These are phyloP conservation scores for Stereocaulon alpinum DNA, from an alignment of 495 filamentous ascomycete species.

Conservation along the genomic window DNA sequence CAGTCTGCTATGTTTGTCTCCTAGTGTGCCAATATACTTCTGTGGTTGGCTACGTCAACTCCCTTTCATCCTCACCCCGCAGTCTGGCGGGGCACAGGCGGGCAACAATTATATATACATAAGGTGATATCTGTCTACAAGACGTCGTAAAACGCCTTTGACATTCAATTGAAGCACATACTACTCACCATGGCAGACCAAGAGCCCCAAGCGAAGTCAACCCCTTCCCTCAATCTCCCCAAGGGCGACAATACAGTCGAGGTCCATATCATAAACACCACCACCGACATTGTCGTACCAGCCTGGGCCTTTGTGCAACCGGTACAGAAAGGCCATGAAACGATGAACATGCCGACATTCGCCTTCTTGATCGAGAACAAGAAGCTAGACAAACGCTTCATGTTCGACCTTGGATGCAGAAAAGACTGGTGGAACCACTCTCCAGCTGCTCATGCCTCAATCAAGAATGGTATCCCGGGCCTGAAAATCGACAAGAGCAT, in stretches of 20 bases:
- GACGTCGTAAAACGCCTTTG: background rate
- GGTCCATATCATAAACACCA: slow-evolving; percentile 31
- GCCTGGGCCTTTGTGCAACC: slow-evolving; percentile 29
- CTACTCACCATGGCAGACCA: slow-evolving; percentile 16
- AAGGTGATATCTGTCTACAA: background rate
- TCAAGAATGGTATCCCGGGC: slow-evolving; percentile 19
- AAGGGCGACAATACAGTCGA: slow-evolving; percentile 25
- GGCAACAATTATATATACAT: background rate
- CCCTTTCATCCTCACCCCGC: background rate
- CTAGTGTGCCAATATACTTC: background rate
- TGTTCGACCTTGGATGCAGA: slow-evolving; percentile 27
- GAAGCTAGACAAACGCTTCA: slow-evolving; percentile 22
- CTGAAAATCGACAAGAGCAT: slow-evolving; percentile 24
- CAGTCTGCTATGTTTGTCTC: background rate
- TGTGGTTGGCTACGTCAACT: background rate
- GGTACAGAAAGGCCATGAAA: slow-evolving; percentile 28
- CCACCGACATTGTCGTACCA: slow-evolving; percentile 25
- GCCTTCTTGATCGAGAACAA: slow-evolving; percentile 31
- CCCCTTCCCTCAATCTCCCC: slow-evolving; percentile 15
- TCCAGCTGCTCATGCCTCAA: slow-evolving; percentile 7
- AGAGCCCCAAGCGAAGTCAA: slow-evolving; percentile 15
- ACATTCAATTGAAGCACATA: background rate
- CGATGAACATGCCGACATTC: slow-evolving; percentile 28
- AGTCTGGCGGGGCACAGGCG: background rate
- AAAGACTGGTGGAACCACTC: slow-evolving; percentile 28